A percentile compares a stretch with the other conserved stretches of the same genome.
Conservation (phyloP, 495 filamentous ascomycete genomes). For the Chaetomium cochliodes region DNA sequence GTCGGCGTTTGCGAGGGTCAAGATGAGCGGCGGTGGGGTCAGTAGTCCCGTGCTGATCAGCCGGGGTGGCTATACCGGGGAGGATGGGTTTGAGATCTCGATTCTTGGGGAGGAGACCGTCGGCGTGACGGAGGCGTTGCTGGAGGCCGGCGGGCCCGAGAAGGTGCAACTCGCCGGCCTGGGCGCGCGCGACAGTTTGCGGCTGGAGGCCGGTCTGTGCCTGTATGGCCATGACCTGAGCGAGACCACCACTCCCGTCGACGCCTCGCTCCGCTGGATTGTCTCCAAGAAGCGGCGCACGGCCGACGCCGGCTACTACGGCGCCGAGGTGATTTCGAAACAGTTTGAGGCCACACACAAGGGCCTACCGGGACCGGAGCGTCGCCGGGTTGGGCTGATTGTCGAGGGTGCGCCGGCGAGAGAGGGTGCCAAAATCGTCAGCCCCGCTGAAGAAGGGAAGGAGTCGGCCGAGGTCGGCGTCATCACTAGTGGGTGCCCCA, state of each 20-base stretch:
- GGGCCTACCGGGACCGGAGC: slow-evolving; percentile 61
- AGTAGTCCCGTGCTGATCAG: slow-evolving; percentile 66
- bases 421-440: slow-evolving; percentile 79
- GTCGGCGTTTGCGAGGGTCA: slow-evolving; percentile 53
- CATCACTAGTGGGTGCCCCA: slow-evolving; percentile 89
- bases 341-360: slow-evolving; percentile 69
- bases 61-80: slow-evolving; percentile 91
- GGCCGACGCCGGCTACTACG: slow-evolving; percentile 65
- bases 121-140: slow-evolving; percentile 58
- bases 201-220: slow-evolving; percentile 96
- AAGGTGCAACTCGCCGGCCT: slow-evolving; percentile 77
- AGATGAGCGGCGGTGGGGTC: slow-evolving; percentile 33
- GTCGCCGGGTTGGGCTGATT: slow-evolving; percentile 76
- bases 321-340: slow-evolving; percentile 65
- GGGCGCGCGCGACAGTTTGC: slow-evolving; percentile 85
- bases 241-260: slow-evolving; percentile 82
- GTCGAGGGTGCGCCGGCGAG: slow-evolving; percentile 86
- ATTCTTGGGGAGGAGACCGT: slow-evolving; percentile 62
- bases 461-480: slow-evolving; percentile 49
- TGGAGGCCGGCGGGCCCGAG: slow-evolving; percentile 58
- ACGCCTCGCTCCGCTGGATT: slow-evolving; percentile 81
- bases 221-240: slow-evolving; percentile 97
- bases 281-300: slow-evolving; percentile 72
- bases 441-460: slow-evolving; percentile 42
- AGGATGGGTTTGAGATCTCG: slow-evolving; percentile 97